Evolutionary conservation across 148 eudicot genomes (phyloP).

Genomic region (Selenicereus undatus): DNA sequence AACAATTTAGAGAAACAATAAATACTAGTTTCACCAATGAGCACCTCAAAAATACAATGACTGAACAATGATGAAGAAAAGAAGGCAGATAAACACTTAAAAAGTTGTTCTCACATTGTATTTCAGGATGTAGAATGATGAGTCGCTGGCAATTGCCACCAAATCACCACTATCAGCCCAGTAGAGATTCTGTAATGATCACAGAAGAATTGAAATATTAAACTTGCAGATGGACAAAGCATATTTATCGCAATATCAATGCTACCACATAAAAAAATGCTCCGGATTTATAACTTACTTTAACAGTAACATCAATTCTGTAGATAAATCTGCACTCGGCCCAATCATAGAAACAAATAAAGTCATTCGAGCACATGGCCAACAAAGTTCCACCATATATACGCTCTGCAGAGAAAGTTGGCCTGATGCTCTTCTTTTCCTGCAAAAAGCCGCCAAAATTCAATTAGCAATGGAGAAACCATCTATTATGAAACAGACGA

Average conservation of each 20-base stretch:
- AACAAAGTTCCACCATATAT: slow-evolving; percentile 82
- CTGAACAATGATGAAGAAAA: neutral
- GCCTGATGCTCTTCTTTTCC: slow-evolving; percentile 94
- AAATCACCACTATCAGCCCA: slow-evolving; percentile 99
- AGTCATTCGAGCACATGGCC: slow-evolving; percentile 98
- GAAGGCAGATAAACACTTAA: neutral
- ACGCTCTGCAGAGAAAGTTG: slow-evolving; percentile 91
- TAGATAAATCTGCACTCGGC: slow-evolving; percentile 90
- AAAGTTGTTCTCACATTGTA: slow-evolving; percentile 63
- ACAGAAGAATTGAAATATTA: slow-evolving; percentile 10
- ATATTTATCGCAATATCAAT: neutral
- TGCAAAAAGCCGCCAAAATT: slow-evolving; percentile 30
- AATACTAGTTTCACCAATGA: neutral
- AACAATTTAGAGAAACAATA: slow-evolving; percentile 23
- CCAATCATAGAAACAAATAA: slow-evolving; percentile 98
- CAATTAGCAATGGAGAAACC: neutral
- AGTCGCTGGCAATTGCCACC: slow-evolving; percentile 95
- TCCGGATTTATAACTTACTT: slow-evolving; percentile 46
- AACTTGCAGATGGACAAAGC: neutral
- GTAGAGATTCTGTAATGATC: slow-evolving; percentile 67
- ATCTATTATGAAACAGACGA: neutral
- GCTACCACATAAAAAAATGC: neutral
- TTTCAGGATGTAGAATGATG: slow-evolving; percentile 96
- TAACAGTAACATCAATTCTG: slow-evolving; percentile 91
- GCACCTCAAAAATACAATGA: neutral